Evolutionary conservation across 768 basidiomycete species (phyloP), one percentile per base, ranked within the genome.

Genomic region (Calocybe indica): DNA sequence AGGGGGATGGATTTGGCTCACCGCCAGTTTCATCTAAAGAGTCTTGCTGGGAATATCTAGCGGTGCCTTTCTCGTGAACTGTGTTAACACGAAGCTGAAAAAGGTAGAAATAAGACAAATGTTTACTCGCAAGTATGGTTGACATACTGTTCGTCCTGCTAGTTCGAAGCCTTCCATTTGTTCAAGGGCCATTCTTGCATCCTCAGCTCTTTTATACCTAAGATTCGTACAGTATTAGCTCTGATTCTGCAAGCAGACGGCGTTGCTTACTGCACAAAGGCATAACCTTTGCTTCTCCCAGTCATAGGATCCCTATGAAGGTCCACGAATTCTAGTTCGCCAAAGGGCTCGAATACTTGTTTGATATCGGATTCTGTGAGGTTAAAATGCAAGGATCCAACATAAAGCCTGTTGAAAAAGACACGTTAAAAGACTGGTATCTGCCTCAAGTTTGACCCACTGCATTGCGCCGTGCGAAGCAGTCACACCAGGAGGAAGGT

Each of bases 141-240:
- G 12, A 68, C 82, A 54, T 61, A 93, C 92, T 51, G 87, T 88
- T 49, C 96, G 83, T 36, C 96, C 96, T 45, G 96, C 96, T 48
- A 99, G 78, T 58, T 96, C 92, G 61, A 99, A 99, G 29, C 92
- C 92, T 73, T 98, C 94, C 96, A 99, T 99, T 58, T 97, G 92
- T 60, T 96, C 92, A 38, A 99, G 67, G 22, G 96, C 96, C 85
- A 94, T 94, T 63, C 88, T 87, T 22, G 96, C 95, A 62, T 97
- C 91, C 62, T 92, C 88, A n/a, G 80, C 71, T 44, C 91, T 77
- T 62, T 90, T 91, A 65, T 92, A 94, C 64, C 90, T 93, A 48
- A 29, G 29, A 36, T 10, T 37, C 51, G 46, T 14, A 43, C 40
- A 4, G 30, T 4, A 32, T 33, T 40, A 28, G 14, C 40, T 37